Evolutionary conservation across 352 stramenopile species (phyloP).

Genomic region (Globisporangium heterothallicum): DNA sequence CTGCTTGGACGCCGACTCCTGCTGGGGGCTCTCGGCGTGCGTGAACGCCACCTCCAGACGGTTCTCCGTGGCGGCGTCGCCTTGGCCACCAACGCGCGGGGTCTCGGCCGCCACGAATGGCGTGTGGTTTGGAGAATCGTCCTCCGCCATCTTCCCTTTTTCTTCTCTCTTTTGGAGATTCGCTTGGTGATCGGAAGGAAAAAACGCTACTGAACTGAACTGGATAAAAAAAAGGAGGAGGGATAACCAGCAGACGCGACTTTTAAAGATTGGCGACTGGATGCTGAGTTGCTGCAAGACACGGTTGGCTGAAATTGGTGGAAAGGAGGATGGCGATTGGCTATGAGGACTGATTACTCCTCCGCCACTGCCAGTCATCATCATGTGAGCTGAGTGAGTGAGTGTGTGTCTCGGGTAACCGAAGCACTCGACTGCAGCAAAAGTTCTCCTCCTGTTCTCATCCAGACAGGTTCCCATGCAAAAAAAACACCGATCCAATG

Average conservation of each 20-base stretch:
- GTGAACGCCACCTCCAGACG: slow-evolving; percentile 9
- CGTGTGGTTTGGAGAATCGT: not conserved
- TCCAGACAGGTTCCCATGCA: too few species aligned
- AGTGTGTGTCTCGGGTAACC: too few species aligned
- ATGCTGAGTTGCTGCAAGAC: not conserved
- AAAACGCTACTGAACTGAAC: not conserved
- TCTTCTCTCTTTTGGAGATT: too few species aligned
- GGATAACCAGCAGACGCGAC: not conserved
- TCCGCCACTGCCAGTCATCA: not conserved
- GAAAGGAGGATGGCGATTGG: not conserved
- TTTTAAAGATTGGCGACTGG: not conserved
- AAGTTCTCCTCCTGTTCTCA: too few species aligned
- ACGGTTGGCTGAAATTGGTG: not conserved
- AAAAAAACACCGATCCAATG: too few species aligned
- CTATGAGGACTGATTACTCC: not conserved
- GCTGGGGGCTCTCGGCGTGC: not conserved
- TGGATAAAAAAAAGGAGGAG: not conserved
- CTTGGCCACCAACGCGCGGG: not conserved
- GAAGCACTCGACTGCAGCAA: too few species aligned
- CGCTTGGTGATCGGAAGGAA: not conserved
- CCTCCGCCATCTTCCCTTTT: too few species aligned
- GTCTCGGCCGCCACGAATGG: slow-evolving; percentile 8
- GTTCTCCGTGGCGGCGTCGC: not conserved
- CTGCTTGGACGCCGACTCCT: slow-evolving; percentile 17
- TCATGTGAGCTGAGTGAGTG: not conserved